A percentile compares a stretch with the other conserved stretches of the same genome.
phyloP scores from a whole-genome alignment of 805 yeast genomes.

The Diddensiella transvaalensis region DNA sequence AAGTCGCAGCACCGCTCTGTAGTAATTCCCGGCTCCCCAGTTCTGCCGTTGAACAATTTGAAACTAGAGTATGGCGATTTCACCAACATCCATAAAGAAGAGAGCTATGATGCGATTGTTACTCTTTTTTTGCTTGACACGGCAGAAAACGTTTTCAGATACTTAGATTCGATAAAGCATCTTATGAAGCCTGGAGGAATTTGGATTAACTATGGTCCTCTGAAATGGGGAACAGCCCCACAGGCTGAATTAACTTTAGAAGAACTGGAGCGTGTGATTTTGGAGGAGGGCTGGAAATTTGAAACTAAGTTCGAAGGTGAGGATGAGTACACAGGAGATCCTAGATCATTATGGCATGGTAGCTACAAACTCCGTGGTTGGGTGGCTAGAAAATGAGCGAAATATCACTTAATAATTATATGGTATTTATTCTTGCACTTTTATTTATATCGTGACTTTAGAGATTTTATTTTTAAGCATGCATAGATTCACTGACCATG shows the following conservation, averaged over 20 bases:
- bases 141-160: conserved; percentile 78
- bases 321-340: conserved; percentile 32
- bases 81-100: conserved; percentile 41
- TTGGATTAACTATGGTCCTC: conserved; percentile 91
- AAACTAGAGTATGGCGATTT: conserved; percentile 55
- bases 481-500: too few relatives aligned
- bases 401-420: background rate
- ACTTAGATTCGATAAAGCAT: conserved; percentile 59
- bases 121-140: conserved; percentile 83
- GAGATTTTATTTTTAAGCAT: too few relatives aligned
- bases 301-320: conserved; percentile 25
- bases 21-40: conserved; percentile 24
- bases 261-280: conserved; percentile 58
- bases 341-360: conserved; percentile 28
- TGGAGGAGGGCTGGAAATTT: conserved; percentile 58
- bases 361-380: conserved; percentile 16
- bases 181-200: conserved; percentile 48
- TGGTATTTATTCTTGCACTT: too few relatives aligned
- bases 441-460: too few relatives aligned
- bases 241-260: conserved; percentile 65
- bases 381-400: conserved; percentile 9
- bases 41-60: background rate
- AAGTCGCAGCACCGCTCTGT: conserved; percentile 51
- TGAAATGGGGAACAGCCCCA: conserved; percentile 85
- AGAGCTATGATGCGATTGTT: conserved; percentile 38